phyloP scores from a whole-genome alignment of 768 basidiomycete species.

The Calocera viscosa region DNA sequence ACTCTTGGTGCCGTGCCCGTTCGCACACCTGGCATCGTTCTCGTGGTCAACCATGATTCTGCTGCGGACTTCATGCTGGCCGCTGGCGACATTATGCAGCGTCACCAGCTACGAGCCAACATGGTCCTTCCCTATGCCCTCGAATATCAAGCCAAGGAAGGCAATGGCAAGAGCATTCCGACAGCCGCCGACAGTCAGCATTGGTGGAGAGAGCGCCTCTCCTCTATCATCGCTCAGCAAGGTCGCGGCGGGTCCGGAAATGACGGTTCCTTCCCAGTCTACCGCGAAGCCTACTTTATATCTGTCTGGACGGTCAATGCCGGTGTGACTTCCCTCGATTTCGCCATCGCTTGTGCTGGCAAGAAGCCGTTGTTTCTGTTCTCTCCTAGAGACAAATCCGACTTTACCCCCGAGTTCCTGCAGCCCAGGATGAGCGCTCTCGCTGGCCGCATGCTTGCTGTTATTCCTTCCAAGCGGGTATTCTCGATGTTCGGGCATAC shows the following conservation, averaged over 20 bases:
- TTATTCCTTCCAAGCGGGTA: constrained; percentile 1
- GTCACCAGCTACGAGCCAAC: background rate
- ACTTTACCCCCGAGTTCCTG: background rate
- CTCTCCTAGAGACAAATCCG: background rate
- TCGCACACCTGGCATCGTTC: background rate
- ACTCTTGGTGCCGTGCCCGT: constrained; percentile 1
- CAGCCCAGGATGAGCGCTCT: constrained; percentile 3
- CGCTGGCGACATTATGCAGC: background rate
- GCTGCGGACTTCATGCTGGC: background rate
- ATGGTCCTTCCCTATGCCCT: background rate
- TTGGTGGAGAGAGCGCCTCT: background rate
- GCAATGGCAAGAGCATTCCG: background rate
- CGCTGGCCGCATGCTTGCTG: background rate
- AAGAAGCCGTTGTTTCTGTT: constrained; percentile 1
- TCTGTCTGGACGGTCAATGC: background rate
- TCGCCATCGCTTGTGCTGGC: background rate
- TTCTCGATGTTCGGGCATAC: constrained; percentile 28
- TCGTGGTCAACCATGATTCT: background rate
- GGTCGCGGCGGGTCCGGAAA: background rate
- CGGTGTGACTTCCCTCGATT: background rate
- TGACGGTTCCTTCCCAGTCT: background rate
- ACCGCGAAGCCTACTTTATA: constrained; percentile 1
- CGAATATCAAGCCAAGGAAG: background rate
- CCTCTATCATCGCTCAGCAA: background rate
- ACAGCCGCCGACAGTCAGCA: background rate